These are phyloP conservation scores for Corynespora cassiicola DNA, from an alignment of 2,329 filamentous ascomycete genomes.

Conservation along the genomic window DNA sequence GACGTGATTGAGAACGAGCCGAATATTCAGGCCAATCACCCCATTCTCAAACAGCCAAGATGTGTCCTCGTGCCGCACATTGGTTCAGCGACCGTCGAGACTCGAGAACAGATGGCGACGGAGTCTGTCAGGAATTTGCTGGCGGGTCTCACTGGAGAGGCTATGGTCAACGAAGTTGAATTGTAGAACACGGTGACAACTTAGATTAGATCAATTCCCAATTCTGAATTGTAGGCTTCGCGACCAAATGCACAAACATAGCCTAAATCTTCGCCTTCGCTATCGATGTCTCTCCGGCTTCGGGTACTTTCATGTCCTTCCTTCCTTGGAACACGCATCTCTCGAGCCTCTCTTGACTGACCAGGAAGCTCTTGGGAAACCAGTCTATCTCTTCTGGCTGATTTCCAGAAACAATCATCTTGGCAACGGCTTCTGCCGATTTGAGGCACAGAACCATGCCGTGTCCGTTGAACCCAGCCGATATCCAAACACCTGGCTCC, in stretches of 20 bases:
- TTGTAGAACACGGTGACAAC: conserved; percentile 47
- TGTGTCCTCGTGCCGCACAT: conserved; percentile 65
- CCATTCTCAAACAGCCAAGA: conserved; percentile 55
- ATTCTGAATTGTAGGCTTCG: too few relatives aligned
- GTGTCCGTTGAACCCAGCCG: conserved; percentile 69
- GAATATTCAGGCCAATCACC: conserved; percentile 54
- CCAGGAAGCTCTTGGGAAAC: conserved; percentile 61
- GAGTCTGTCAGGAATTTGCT: conserved; percentile 62
- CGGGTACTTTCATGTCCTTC: conserved; percentile 25
- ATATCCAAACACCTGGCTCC: conserved; percentile 58
- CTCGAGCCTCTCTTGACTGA: conserved; percentile 54
- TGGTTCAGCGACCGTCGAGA: conserved; percentile 64
- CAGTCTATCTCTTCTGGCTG: conserved; percentile 49
- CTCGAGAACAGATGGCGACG: conserved; percentile 64
- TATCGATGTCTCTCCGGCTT: too few relatives aligned
- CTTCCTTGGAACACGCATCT: conserved; percentile 30
- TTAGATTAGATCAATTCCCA: too few relatives aligned
- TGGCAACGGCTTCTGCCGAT: conserved; percentile 63
- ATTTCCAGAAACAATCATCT: conserved; percentile 55
- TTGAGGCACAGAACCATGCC: conserved; percentile 70
- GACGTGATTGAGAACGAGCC: conserved; percentile 65
- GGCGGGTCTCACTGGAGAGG: conserved; percentile 29
- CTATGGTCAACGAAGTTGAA: conserved; percentile 37
- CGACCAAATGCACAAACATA: too few relatives aligned
- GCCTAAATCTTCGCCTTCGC: too few relatives aligned